Conservation (phyloP, 2,329 filamentous ascomycete genomes). For the Paecilomyces variotii region DNA sequence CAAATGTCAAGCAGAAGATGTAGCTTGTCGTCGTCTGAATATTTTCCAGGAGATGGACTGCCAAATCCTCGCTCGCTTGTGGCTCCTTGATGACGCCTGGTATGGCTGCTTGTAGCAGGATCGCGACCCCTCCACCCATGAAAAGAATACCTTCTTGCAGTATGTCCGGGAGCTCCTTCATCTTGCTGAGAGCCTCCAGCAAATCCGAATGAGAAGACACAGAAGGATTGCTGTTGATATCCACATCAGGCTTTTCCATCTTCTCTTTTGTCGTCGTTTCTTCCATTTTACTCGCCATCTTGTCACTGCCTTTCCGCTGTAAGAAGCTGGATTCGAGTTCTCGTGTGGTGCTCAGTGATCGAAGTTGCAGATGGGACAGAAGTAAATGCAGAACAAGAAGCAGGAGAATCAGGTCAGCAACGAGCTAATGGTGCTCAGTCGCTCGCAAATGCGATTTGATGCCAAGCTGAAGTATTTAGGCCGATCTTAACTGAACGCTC, state of each 20-base stretch:
- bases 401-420: too few species aligned
- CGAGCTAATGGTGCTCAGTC: too few species aligned
- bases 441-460: too few species aligned
- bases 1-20: slow-evolving; percentile 27
- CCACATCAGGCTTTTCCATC: slow-evolving; percentile 10
- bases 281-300: neutral
- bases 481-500: too few species aligned
- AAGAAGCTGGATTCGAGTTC: neutral
- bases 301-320: neutral
- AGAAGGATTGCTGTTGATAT: slow-evolving; percentile 1
- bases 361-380: neutral
- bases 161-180: slow-evolving; percentile 28
- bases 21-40: slow-evolving; percentile 24
- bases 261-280: neutral
- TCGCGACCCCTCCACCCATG: slow-evolving; percentile 24
- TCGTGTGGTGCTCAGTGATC: neutral
- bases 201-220: slow-evolving; percentile 11
- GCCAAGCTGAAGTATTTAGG: too few species aligned
- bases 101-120: slow-evolving; percentile 26
- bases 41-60: slow-evolving; percentile 21
- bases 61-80: slow-evolving; percentile 12
- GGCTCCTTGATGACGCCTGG: slow-evolving; percentile 16
- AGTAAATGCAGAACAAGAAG: too few species aligned
- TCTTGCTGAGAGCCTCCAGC: slow-evolving; percentile 22
- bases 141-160: slow-evolving; percentile 29